Percentiles rank a stretch among this genome's conserved stretches.
phyloP scores from a whole-genome alignment of 805 yeast species.

The Torulaspora gathmanii region DNA sequence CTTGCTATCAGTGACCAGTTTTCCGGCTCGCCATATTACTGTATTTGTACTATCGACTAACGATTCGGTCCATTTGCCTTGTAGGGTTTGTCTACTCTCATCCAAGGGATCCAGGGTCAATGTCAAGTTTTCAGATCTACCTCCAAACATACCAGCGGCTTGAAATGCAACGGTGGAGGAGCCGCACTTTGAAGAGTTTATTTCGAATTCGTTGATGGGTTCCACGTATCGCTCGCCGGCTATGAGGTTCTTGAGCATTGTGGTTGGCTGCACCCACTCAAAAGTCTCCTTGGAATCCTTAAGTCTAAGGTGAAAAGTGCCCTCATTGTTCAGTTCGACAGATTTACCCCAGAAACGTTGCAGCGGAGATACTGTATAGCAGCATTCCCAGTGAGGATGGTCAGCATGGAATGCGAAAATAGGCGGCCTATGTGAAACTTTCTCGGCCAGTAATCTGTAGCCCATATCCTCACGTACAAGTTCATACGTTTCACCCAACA shows the following conservation, averaged over 20 bases:
- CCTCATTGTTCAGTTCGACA: slow-evolving; percentile 74
- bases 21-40: slow-evolving; percentile 67
- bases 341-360: slow-evolving; percentile 96
- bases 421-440: slow-evolving; percentile 78
- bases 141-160: slow-evolving; percentile 75
- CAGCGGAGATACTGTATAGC: slow-evolving; percentile 62
- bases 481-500: slow-evolving; percentile 91
- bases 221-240: slow-evolving; percentile 95
- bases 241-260: slow-evolving; percentile 76
- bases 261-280: slow-evolving; percentile 78
- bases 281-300: slow-evolving; percentile 61
- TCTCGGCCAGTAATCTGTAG: slow-evolving; percentile 71
- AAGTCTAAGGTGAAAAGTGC: slow-evolving; percentile 55
- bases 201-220: slow-evolving; percentile 65
- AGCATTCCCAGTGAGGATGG: slow-evolving; percentile 62
- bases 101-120: slow-evolving; percentile 38
- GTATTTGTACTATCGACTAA: slow-evolving; percentile 41
- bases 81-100: slow-evolving; percentile 24
- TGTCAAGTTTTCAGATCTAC: slow-evolving; percentile 62
- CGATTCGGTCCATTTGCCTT: slow-evolving; percentile 83
- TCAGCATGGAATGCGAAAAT: slow-evolving; percentile 80
- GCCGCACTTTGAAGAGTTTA: slow-evolving; percentile 64
- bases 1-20: slow-evolving; percentile 51
- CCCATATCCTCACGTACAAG: slow-evolving; percentile 80
- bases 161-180: slow-evolving; percentile 71